Base-by-base conservation (phyloP, 768 basidiomycete species). In the Rhodotorula sphaerocarpa region DNA sequence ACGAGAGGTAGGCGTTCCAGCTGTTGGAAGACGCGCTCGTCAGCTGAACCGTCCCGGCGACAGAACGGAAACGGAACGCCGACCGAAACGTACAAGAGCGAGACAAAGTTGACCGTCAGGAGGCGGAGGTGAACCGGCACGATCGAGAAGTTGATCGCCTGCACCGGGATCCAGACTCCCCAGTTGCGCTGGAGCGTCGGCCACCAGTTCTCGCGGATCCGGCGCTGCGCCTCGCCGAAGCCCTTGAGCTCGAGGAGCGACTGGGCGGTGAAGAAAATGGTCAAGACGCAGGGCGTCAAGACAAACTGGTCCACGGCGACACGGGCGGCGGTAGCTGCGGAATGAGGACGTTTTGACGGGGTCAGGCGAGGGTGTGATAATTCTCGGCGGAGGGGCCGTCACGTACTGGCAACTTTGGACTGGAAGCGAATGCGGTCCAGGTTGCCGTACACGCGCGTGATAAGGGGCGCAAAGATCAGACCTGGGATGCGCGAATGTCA, bases 291-390 rank as follows among this genome's bases (percentile, higher is more conserved):
- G 15, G 90, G 90, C 2, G 88, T 85, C 50, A 88, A 77, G 18
- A 87, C 70, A 9, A 82, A 81, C 76, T 93, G 90, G 74, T 92
- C 90, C 31, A 91, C 79, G 75, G 81, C 87, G 10, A 88, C 86
- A 86, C 72, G 52, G 46, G 67, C 44, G n/a, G 47, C 39, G 28
- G 60, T 55, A 54, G 41, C 55, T 53, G 31, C 39, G 21, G n/a
- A n/a, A n/a, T n/a, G n/a, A n/a, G n/a, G 25, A 20, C 21, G 43
- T 23, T 39, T 10, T 5, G 44, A 20, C 14, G 16, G 27, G 28
- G 46, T 47, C 27, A 33, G 39, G 11, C 3, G 3, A n/a, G n/a
- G n/a, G n/a, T n/a, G n/a, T n/a, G 36, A 39, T 39, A 10, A 9
- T 39, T 39, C 36, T 39, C 36, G 36, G 10, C 16, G 25, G 7